Conservation (phyloP, 2,329 filamentous ascomycete genomes). For the Tolypocladium tropicale region DNA sequence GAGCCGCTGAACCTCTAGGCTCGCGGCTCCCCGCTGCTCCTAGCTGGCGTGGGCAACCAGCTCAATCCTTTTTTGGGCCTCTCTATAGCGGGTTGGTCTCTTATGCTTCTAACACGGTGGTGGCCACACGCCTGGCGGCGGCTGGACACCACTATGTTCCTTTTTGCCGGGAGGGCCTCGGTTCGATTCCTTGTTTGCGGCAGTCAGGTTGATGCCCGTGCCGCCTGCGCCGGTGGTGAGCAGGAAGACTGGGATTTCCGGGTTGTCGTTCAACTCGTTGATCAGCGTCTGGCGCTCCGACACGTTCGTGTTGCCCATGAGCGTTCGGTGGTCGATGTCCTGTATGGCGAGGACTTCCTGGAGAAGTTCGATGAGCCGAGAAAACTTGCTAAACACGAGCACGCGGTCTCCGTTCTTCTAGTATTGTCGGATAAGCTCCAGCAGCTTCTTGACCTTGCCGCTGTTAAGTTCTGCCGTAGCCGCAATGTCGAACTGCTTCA, state of each 20-base stretch:
- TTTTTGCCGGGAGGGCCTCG: too few species aligned
- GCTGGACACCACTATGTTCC: too few species aligned
- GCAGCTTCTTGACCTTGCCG: conserved; percentile 77
- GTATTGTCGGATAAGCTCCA: conserved; percentile 64
- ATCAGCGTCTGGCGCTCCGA: conserved; percentile 78
- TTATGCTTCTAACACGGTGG: too few species aligned
- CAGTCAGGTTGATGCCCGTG: conserved; percentile 93
- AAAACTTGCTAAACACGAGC: conserved; percentile 89
- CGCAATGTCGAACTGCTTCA: conserved; percentile 42
- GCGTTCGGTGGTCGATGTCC: conserved; percentile 67
- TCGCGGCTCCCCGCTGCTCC: too few species aligned
- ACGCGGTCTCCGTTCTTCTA: conserved; percentile 74
- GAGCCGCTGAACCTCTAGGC: too few species aligned
- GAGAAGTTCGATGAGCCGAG: conserved; percentile 81
- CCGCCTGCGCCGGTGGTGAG: conserved; percentile 89
- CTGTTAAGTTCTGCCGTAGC: conserved; percentile 47
- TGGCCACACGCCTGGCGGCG: too few species aligned
- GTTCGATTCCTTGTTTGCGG: conserved; percentile 95
- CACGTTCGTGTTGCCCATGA: conserved; percentile 78
- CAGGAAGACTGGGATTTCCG: conserved; percentile 78
- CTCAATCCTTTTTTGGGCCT: too few species aligned
- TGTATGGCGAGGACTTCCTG: conserved; percentile 68
- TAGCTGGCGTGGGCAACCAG: too few species aligned
- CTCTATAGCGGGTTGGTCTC: too few species aligned
- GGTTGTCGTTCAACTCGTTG: conserved; percentile 71